Base-by-base conservation (phyloP, 2,329 filamentous ascomycete genomes). In the Tolypocladium tundrense region DNA sequence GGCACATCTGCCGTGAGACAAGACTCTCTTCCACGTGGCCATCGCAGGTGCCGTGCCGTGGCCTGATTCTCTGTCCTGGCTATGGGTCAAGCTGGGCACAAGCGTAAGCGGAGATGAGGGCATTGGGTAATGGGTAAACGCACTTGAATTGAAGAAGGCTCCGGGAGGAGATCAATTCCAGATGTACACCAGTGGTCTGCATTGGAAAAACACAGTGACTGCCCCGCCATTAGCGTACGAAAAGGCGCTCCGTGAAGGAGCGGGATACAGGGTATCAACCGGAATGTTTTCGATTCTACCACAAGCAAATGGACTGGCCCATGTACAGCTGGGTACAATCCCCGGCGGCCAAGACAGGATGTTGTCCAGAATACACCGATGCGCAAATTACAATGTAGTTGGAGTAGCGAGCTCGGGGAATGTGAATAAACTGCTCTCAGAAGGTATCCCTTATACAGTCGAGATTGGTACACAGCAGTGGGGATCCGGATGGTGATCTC, bases 241-340 rank as follows among this genome's bases (percentile, higher is more conserved):
- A 24, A 57, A 61, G 42, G 62, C 60, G 2, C 60, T 65, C 1
- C 61, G 62, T 6, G 60, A 64, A 16, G 65, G 66, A 56, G 74
- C 59, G 70, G 69, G 77, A 76, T 60, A 67, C 62, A 0, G 73
- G 73, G 53, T 58, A 45, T 16, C 50, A 45, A 58, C 39, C 58
- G 57, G 56, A 51, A 45, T 16, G 19, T 3, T 37, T 37, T 11
- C 35, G 35, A 21, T 8, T 42, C 19, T 42, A 1, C 31, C 27
- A 50, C 4, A 19, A 21, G 16, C 9, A 8, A 10, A 27, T 5
- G 69, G 77, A 81, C 64, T 82, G 79, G 79, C 70, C 72, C 2
- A 73, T 71, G 61, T 77, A 75, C 65, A 72, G 76, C 8, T 60
- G 19, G 64, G 39, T 73, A 73, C 58, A 74, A 73, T 59, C 73